A percentile compares a stretch with the other conserved stretches of the same genome.
phyloP scores from a whole-genome alignment of 495 filamentous ascomycete genomes.

The Podospora pseudopauciseta region DNA sequence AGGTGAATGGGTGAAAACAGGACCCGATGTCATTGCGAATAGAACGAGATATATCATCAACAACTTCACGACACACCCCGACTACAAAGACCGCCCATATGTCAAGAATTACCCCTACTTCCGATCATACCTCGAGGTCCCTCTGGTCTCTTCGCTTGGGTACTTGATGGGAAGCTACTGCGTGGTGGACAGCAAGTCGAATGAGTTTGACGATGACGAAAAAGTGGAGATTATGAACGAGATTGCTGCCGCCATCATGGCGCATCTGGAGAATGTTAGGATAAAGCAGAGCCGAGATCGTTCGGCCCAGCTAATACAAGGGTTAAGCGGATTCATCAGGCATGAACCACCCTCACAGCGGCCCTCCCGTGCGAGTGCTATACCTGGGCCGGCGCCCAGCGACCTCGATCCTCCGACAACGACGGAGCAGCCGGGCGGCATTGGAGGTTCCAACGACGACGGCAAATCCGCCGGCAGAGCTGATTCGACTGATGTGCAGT shows the following conservation, averaged over 20 bases:
- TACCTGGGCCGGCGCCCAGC: too few relatives aligned
- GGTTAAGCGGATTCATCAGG: constrained; percentile 37
- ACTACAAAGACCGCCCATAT: constrained; percentile 31
- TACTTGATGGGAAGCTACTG: constrained; percentile 35
- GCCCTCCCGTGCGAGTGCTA: constrained; percentile 4
- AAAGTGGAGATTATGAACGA: constrained; percentile 37
- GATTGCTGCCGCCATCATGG: constrained; percentile 43
- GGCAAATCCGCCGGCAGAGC: background rate
- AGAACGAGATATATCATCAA: constrained; percentile 28
- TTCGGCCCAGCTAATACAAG: constrained; percentile 39
- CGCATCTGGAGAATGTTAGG: constrained; percentile 40
- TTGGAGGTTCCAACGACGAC: background rate
- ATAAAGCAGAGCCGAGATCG: constrained; percentile 34
- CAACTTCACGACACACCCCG: constrained; percentile 36
- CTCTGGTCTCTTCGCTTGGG: constrained; percentile 29
- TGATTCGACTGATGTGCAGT: background rate
- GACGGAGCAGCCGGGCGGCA: background rate
- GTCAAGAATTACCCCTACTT: constrained; percentile 28
- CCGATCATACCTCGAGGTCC: constrained; percentile 33
- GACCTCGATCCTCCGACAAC: too few relatives aligned
- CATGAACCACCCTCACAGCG: constrained; percentile 28
- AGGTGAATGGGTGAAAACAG: constrained; percentile 24
- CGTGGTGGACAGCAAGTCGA: constrained; percentile 33
- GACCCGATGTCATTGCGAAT: constrained; percentile 26
- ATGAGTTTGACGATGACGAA: constrained; percentile 30